Percentiles rank a stretch among this genome's conserved stretches.
These are phyloP conservation scores for Bauhinia variegata DNA, from an alignment of 306 rosid species.

Conservation along the genomic window DNA sequence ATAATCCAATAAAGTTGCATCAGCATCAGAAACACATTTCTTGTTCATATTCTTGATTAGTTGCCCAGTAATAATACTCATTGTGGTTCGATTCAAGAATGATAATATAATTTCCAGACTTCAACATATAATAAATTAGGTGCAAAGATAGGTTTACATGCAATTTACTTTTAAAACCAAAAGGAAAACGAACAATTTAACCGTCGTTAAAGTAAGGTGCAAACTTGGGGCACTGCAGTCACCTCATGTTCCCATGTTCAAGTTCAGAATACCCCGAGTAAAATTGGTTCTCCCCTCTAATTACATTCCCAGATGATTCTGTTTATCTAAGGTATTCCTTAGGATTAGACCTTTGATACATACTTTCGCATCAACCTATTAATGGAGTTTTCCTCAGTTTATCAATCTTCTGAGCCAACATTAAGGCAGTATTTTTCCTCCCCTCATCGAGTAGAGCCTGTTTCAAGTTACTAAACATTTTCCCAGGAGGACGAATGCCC, in stretches of 20 bases:
- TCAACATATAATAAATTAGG: no score
- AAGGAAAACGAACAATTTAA: no score
- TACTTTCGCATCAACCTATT: conserved; percentile 30
- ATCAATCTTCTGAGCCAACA: conserved; percentile 54
- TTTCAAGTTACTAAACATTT: conserved; percentile 64
- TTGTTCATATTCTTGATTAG: not conserved
- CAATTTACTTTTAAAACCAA: no score
- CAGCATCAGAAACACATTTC: no score
- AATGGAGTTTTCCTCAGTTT: conserved; percentile 64
- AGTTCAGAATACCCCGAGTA: not conserved
- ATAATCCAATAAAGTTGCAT: no score
- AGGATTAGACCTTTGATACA: not conserved
- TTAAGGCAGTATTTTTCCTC: conserved; percentile 45
- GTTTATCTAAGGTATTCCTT: not conserved
- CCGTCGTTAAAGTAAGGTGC: no score
- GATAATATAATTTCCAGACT: not conserved
- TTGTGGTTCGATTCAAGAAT: not conserved
- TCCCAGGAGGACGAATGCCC: conserved; percentile 77
- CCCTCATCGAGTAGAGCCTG: conserved; percentile 61
- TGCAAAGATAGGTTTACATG: no score
- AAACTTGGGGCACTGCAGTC: no score
- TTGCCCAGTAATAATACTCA: not conserved
- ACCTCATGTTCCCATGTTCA: no score
- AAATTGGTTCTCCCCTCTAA: no score
- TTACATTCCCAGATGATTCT: no score